These are phyloP conservation scores for Fraxinus americana DNA, from an alignment of 257 asterid genomes.

Conservation along the genomic window DNA sequence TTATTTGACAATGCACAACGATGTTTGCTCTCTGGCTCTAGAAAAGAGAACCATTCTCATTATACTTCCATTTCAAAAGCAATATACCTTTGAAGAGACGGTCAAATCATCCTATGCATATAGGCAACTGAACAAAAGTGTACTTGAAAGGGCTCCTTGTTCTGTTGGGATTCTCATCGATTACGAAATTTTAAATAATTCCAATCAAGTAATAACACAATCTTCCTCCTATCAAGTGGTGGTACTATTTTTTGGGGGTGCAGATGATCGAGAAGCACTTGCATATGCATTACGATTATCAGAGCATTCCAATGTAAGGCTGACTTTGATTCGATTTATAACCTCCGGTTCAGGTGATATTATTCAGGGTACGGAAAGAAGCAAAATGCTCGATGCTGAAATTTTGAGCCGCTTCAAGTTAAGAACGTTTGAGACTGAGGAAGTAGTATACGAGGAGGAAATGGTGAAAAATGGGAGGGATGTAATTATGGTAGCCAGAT, in stretches of 20 bases:
- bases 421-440: conserved; percentile 30
- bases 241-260: conserved; percentile 62
- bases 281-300: conserved; percentile 56
- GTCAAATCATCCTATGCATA: conserved; percentile 40
- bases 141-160: conserved; percentile 63
- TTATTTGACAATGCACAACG: conserved; percentile 57
- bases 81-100: conserved; percentile 30
- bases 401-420: conserved; percentile 38
- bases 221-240: conserved; percentile 34
- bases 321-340: conserved; percentile 40
- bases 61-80: conserved; percentile 49
- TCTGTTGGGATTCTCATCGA: conserved; percentile 62
- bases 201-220: conserved; percentile 24
- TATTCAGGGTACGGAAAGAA: conserved; percentile 59
- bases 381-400: conserved; percentile 59
- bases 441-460: conserved; percentile 39
- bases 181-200: conserved; percentile 35
- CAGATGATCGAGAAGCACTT: conserved; percentile 68
- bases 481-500: conserved; percentile 42
- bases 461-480: conserved; percentile 46
- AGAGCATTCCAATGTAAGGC: conserved; percentile 33
- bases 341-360: conserved; percentile 27
- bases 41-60: conserved; percentile 54
- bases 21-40: conserved; percentile 52
- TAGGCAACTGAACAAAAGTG: conserved; percentile 50